Evolutionary conservation across 495 filamentous ascomycete species (phyloP), one percentile per base, ranked within the genome.

Genomic region (Neurospora sp.): DNA sequence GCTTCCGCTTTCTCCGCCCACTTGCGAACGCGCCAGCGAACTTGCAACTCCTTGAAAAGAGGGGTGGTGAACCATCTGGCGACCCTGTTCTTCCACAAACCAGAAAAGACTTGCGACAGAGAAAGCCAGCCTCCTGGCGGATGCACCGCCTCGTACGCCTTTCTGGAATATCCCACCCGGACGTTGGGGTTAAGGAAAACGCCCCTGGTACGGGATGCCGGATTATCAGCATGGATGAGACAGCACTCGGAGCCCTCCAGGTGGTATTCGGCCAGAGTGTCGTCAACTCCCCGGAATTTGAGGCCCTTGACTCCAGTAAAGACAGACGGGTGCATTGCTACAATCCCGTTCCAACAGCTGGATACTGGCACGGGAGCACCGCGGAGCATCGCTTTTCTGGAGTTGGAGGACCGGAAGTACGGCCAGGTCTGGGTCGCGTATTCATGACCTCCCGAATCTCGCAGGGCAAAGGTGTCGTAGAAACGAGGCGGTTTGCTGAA

Each of bases 381-480:
- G 5, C 75, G 76, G 37, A 86, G 81, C 39, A 93, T 82, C 0
- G 91, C 89, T 11, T 85, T 78, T 41, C 89, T 85, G 11, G 93
- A 93, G 16, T 78, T 79, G 0, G 82, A 76, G 4, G 91, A 86
- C 39, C 86, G 84, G 77, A 97, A 97, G 82, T 91, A 96, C 0
- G 94, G 94, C 88, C 91, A 96, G 31, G 86, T 91, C 73, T 89
- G 86, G 73, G 88, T 88, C 9, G 90, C 80, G 18, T 87, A 82
- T 72, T 90, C 88, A 72, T 88, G 80, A 66, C 93, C 94, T 4
- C 83, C 75, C 9, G 83, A 82, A 78, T 96, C 94, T 3, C 93
- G 91, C 7, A 95, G 85, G 23, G 94, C 94, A 78, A 96, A 96
- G 2, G 93, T 94, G 78, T 96, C 94, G 81, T 96, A 95, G 82